Percentiles rank a stretch among this genome's conserved stretches.
phyloP scores from a whole-genome alignment of 495 filamentous ascomycete genomes.

The Hypoxylon rickii region DNA sequence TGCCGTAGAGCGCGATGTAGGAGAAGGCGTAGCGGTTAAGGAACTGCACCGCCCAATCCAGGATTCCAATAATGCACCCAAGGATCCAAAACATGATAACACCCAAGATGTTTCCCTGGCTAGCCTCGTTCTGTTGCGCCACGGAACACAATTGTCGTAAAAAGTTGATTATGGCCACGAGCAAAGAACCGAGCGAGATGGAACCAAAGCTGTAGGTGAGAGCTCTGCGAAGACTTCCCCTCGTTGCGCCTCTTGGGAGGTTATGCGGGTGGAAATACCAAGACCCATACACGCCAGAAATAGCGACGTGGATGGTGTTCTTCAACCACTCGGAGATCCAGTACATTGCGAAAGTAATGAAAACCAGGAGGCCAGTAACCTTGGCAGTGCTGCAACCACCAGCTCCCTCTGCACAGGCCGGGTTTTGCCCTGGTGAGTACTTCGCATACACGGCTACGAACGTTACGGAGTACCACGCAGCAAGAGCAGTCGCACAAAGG shows the following conservation, averaged over 20 bases:
- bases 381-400: slow-evolving; percentile 75
- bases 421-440: slow-evolving; percentile 71
- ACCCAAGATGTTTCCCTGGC: slow-evolving; percentile 70
- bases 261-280: slow-evolving; percentile 80
- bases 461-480: slow-evolving; percentile 65
- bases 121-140: slow-evolving; percentile 65
- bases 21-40: slow-evolving; percentile 86
- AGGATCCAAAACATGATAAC: slow-evolving; percentile 71
- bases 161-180: slow-evolving; percentile 87
- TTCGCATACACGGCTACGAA: slow-evolving; percentile 75
- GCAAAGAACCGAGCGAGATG: slow-evolving; percentile 80
- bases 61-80: slow-evolving; percentile 72
- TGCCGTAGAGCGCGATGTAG: slow-evolving; percentile 90
- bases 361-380: slow-evolving; percentile 82
- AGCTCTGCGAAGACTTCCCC: slow-evolving; percentile 74
- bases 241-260: slow-evolving; percentile 74
- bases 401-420: slow-evolving; percentile 63
- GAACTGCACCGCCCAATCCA: slow-evolving; percentile 84
- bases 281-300: slow-evolving; percentile 85
- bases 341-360: slow-evolving; percentile 86
- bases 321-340: slow-evolving; percentile 93
- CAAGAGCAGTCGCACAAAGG: slow-evolving; percentile 71
- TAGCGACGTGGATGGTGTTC: slow-evolving; percentile 86
- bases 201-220: slow-evolving; percentile 91
- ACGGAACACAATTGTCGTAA: slow-evolving; percentile 77